Evolutionary conservation across 129 eudicot genomes (phyloP), one percentile per base, ranked within the genome.

Genomic region (Rutidosis leptorrhynchoides): DNA sequence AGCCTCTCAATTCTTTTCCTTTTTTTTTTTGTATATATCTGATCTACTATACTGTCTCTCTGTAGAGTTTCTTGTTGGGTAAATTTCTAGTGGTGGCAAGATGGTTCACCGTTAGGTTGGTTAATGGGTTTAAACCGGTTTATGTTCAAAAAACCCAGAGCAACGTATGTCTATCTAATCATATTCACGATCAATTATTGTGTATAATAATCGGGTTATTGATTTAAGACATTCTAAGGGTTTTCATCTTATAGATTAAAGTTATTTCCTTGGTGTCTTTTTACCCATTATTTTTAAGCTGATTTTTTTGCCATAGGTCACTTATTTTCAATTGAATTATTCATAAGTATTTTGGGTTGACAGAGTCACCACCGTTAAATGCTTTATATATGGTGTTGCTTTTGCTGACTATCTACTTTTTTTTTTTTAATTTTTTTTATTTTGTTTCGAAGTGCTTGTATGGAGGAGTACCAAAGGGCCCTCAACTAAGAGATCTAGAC

Each of bases 401-500:
- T 64, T n/a, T 52, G 21, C 55, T 64, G n/a, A n/a, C n/a, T 0
- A 11, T 51, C 2, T 17, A 9, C n/a, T n/a, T n/a, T n/a, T n/a
- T n/a, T n/a, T n/a, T n/a, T n/a, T n/a, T n/a, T n/a, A n/a, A n/a
- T n/a, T 16, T 2, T 49, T 43, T 7, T 19, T 35, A 19, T 52
- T 1, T 30, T 15, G 12, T 24, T 24, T 64, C 16, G 35, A 26
- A 92, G 98, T 93, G 98, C 75, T 79, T 93, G 62, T 93, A 93
- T 86, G 98, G 98, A 69, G 98, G 98, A 73, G 98, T 96, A 37
- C 96, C 98, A 6, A 93, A 93, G 78, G 98, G 98, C 14, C 96
- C 98, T 7, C 98, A 93, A 71, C 71, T 93, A 53, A 78, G 80
- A 53, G 96, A 88, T 25, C 70, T 93, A 25, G 83, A 79, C 55